A percentile compares a stretch with the other conserved stretches of the same genome.
Evolutionary conservation across 139 green algal species (phyloP).

Genomic region (Tetradesmus lagerheimii): DNA sequence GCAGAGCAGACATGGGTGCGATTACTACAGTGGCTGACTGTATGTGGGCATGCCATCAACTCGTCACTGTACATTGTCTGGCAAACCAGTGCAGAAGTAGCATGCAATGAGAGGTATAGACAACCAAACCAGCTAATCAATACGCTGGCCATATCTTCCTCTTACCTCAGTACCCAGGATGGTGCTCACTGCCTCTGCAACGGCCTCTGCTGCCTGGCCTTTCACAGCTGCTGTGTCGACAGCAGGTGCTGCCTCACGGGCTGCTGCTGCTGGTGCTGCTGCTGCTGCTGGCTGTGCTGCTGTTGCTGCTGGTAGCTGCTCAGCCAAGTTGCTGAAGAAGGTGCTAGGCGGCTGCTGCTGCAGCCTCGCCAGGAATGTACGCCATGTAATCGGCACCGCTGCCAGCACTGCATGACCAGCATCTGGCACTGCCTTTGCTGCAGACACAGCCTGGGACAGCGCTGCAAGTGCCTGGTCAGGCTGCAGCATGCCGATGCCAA

Average conservation of each 20-base stretch:
- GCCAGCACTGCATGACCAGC: conserved; percentile 12
- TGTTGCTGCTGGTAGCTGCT: background rate
- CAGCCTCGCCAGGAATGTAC: conserved; percentile 51
- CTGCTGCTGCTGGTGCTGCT: background rate
- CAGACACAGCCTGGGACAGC: conserved; percentile 36
- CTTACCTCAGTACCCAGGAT: conserved; percentile 63
- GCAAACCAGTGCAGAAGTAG: too few relatives aligned
- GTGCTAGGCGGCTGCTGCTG: conserved; percentile 27
- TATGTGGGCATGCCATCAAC: too few relatives aligned
- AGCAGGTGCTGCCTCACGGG: background rate
- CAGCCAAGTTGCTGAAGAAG: conserved; percentile 35
- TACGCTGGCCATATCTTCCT: too few relatives aligned
- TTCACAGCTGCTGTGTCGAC: background rate
- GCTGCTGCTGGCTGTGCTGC: background rate
- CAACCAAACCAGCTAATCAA: too few relatives aligned
- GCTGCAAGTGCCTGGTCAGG: conserved; percentile 60
- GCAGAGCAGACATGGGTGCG: background rate
- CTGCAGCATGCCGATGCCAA: conserved; percentile 69
- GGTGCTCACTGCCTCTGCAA: conserved; percentile 41
- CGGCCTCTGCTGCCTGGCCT: conserved; percentile 12
- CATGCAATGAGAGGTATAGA: too few relatives aligned
- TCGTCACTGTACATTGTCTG: too few relatives aligned
- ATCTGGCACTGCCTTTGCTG: background rate
- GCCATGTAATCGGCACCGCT: conserved; percentile 60
- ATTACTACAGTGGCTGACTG: too few relatives aligned